phyloP scores from a whole-genome alignment of 768 basidiomycete genomes.

The Russula abietina region DNA sequence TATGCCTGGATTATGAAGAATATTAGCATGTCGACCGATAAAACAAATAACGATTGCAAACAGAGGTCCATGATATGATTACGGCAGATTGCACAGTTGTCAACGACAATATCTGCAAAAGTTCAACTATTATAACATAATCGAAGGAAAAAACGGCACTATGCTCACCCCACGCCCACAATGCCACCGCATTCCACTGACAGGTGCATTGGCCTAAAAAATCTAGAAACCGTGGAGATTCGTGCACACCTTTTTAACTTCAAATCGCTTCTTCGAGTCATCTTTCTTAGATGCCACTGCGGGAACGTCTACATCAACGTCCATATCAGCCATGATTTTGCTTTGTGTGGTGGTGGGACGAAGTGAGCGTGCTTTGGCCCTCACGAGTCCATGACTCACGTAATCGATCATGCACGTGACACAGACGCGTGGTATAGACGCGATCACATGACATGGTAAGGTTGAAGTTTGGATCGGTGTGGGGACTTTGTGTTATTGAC shows the following conservation, averaged over 20 bases:
- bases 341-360: not conserved
- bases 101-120: slow-evolving; percentile 86
- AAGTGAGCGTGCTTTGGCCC: not conserved
- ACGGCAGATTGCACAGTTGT: slow-evolving; percentile 99
- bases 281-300: slow-evolving; percentile 38
- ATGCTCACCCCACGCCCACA: slow-evolving; percentile 94
- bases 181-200: slow-evolving; percentile 97
- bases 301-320: slow-evolving; percentile 73
- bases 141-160: not conserved
- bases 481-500: not conserved
- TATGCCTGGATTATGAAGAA: slow-evolving; percentile 60
- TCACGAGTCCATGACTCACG: not conserved
- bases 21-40: not conserved
- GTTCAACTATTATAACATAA: not conserved
- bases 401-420: not conserved
- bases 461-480: slow-evolving; percentile 8
- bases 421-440: slow-evolving; percentile 9
- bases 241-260: slow-evolving; percentile 89
- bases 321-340: slow-evolving; percentile 54
- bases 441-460: slow-evolving; percentile 34
- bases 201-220: not conserved
- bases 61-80: slow-evolving; percentile 99
- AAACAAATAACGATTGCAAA: slow-evolving; percentile 37
- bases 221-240: not conserved
- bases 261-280: slow-evolving; percentile 80